These are phyloP conservation scores for Testicularia cyperi DNA, from an alignment of 1,284 basidiomycete species.

Conservation along the genomic window DNA sequence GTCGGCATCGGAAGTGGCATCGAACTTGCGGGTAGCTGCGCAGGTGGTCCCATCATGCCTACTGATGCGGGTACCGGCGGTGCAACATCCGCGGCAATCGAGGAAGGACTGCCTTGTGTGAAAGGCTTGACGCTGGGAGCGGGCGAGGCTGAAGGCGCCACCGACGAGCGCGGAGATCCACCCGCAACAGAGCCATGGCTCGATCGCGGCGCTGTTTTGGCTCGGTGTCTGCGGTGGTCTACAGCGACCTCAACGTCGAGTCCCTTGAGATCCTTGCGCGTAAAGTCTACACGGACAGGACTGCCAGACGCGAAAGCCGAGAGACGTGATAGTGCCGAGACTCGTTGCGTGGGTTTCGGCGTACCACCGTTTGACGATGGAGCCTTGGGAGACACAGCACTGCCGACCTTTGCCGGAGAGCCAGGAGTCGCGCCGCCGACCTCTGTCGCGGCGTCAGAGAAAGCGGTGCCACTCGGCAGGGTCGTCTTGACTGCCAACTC, in stretches of 20 bases:
- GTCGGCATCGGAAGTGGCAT: too few relatives aligned
- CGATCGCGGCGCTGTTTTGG: background rate
- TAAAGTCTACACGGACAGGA: background rate
- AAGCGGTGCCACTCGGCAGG: conserved; percentile 11
- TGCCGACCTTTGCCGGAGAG: too few relatives aligned
- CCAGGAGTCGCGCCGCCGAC: too few relatives aligned
- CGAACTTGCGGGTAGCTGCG: background rate
- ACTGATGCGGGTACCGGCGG: too few relatives aligned
- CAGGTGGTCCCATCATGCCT: too few relatives aligned
- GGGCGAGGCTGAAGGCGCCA: background rate
- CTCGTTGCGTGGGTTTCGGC: too few relatives aligned
- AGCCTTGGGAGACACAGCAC: too few relatives aligned
- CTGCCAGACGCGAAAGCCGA: background rate
- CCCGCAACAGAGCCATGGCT: too few relatives aligned
- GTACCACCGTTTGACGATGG: too few relatives aligned
- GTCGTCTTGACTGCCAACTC: conserved; percentile 13
- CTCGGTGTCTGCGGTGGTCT: background rate
- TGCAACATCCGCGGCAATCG: too few relatives aligned
- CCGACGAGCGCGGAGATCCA: background rate
- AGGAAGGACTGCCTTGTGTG: too few relatives aligned
- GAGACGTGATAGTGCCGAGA: background rate
- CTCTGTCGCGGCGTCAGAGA: background rate
- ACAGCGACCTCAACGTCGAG: background rate
- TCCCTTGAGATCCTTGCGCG: background rate
- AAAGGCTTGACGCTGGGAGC: too few relatives aligned